phyloP scores from a whole-genome alignment of 306 rosid species.

The Herpetospermum pedunculosum region DNA sequence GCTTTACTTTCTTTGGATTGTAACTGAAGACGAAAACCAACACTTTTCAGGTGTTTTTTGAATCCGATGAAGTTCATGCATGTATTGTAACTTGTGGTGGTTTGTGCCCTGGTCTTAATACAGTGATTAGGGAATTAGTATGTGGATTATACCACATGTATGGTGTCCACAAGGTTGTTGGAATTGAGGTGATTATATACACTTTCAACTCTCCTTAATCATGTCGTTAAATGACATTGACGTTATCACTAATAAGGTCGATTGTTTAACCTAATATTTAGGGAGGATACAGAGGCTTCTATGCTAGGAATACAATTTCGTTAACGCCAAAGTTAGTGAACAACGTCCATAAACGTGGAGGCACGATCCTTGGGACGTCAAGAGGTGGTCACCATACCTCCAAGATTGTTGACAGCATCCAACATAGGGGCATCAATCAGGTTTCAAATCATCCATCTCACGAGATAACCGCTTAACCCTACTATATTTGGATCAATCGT shows the following conservation, averaged over 20 bases:
- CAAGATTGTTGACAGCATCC: conserved; percentile 47
- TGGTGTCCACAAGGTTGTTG: conserved; percentile 32
- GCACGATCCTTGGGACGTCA: conserved; percentile 49
- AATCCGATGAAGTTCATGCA: conserved; percentile 35
- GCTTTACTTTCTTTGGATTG: too few species aligned
- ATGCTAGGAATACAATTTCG: conserved; percentile 31
- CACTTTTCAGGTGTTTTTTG: conserved; percentile 35
- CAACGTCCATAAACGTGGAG: conserved; percentile 52
- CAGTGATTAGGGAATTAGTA: conserved; percentile 45
- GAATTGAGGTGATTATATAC: conserved; percentile 29
- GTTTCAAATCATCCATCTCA: conserved; percentile 8
- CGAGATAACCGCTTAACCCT: too few species aligned
- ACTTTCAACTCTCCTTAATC: background rate
- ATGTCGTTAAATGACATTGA: too few species aligned
- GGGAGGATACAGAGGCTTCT: conserved; percentile 54
- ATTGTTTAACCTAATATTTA: conserved; percentile 1
- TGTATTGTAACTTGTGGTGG: conserved; percentile 59
- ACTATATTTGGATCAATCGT: too few species aligned
- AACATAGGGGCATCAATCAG: conserved; percentile 48
- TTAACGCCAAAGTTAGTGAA: conserved; percentile 41
- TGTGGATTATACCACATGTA: conserved; percentile 52
- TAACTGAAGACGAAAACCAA: background rate
- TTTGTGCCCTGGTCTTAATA: conserved; percentile 45
- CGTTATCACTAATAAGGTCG: background rate
- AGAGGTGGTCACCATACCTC: conserved; percentile 38